Evolutionary conservation across 805 yeast genomes (phyloP).

Genomic region (Wickerhamiella hasegawae): DNA sequence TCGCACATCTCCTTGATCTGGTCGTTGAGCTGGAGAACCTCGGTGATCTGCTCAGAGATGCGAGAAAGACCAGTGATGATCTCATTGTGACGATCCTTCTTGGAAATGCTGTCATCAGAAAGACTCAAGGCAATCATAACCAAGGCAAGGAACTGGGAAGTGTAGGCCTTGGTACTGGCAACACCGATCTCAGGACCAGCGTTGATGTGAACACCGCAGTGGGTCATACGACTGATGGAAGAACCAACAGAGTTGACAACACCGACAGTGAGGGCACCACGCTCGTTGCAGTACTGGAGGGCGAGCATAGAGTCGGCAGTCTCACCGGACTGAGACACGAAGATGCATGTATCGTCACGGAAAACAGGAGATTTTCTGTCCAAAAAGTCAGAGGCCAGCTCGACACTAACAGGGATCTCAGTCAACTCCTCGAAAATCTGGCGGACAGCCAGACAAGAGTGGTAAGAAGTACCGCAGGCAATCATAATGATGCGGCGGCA

Average conservation of each 20-base stretch:
- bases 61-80: slow-evolving; percentile 73
- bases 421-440: slow-evolving; percentile 92
- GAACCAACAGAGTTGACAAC: slow-evolving; percentile 97
- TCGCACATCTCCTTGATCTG: slow-evolving; percentile 63
- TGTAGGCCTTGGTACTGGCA: slow-evolving; percentile 97
- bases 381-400: slow-evolving; percentile 27
- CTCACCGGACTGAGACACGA: slow-evolving; percentile 98
- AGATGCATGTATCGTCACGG: slow-evolving; percentile 94
- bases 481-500: slow-evolving; percentile 94
- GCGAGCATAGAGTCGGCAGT: slow-evolving; percentile 97
- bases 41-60: slow-evolving; percentile 74
- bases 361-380: slow-evolving; percentile 95
- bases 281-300: slow-evolving; percentile 83
- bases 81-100: slow-evolving; percentile 57
- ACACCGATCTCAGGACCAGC: slow-evolving; percentile 99
- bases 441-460: slow-evolving; percentile 94
- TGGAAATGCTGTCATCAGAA: slow-evolving; percentile 78
- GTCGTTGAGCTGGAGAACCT: slow-evolving; percentile 57
- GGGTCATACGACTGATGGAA: slow-evolving; percentile 87
- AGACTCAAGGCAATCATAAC: slow-evolving; percentile 94
- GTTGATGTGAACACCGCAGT: slow-evolving; percentile 98
- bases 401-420: slow-evolving; percentile 30
- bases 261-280: slow-evolving; percentile 96
- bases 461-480: slow-evolving; percentile 99
- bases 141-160: slow-evolving; percentile 92